Evolutionary conservation across 2,329 filamentous ascomycete genomes (phyloP), one percentile per base, ranked within the genome.

Genomic region (Penicillium sp.): DNA sequence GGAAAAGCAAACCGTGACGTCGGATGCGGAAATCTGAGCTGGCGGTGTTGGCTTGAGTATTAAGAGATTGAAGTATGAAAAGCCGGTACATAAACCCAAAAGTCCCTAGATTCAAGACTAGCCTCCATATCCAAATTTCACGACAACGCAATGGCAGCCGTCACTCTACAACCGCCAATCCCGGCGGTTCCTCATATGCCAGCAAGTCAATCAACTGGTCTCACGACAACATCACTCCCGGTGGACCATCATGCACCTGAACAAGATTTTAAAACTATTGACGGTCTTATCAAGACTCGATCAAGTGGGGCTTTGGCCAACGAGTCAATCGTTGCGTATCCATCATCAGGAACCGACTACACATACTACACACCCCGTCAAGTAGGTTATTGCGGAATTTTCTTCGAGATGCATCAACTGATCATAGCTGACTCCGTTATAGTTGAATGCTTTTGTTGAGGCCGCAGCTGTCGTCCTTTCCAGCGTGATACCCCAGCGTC

Each of bases 381-480:
- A 34, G 60, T 62, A 43, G 43, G 39, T n/a, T 40, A 14, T 40
- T 27, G 24, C 24, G 5, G 8, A 27, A 8, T 8, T 6, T 27
- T 27, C 5, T 27, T 27, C 24, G 8, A 8, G 24, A 27, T 8
- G 5, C 24, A 27, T 5, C 24, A 27, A 8, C 8, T 27, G 3
- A 27, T 27, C 24, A 27, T 27, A 5, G 24, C 24, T 27, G 8
- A 27, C 5, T 6, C 24, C 5, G 5, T 27, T 5, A 27, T 43
- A 66, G 63, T 43, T 66, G 9, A 21, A 63, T 39, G 46, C 16
- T 6, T 49, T 61, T 9, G 63, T 63, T 14, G 60, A 64, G 22
- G 53, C 58, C 3, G 63, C 63, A 6, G 44, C 61, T 13, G 48
- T 59, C 2, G 48, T 59, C 32, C 61, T 63, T 42, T 38, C 63